phyloP scores from a whole-genome alignment of 2,329 filamentous ascomycete genomes.

The Lachnellula arida region DNA sequence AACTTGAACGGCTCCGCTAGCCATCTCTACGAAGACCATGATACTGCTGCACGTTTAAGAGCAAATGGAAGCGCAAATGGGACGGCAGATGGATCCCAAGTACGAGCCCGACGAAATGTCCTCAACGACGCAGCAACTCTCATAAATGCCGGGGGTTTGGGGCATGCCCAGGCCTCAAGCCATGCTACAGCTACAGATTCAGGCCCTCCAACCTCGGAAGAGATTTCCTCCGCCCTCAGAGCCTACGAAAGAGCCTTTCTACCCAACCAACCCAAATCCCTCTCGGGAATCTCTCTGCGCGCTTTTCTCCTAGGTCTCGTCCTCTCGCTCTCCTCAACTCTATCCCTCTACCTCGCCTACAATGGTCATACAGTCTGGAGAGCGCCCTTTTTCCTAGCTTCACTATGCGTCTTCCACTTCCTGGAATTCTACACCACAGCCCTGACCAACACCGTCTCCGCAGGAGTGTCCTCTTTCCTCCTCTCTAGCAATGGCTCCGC shows the following conservation, averaged over 20 bases:
- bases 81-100: too few species aligned
- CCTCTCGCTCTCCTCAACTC: conserved; percentile 18
- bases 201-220: conserved; percentile 4
- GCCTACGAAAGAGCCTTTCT: conserved; percentile 27
- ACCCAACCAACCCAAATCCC: conserved; percentile 29
- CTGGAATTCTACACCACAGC: conserved; percentile 94
- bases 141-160: not conserved
- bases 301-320: conserved; percentile 31
- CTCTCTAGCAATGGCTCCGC: conserved; percentile 77
- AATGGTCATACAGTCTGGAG: conserved; percentile 46
- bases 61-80: not conserved
- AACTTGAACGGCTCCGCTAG: not conserved
- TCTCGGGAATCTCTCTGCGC: conserved; percentile 35
- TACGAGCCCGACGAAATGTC: conserved; percentile 7
- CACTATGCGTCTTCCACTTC: conserved; percentile 83
- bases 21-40: not conserved
- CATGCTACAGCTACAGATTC: not conserved
- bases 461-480: conserved; percentile 72
- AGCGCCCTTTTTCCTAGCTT: conserved; percentile 59
- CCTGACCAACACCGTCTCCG: conserved; percentile 70
- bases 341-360: conserved; percentile 23
- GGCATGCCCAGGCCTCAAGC: not conserved
- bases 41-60: not conserved
- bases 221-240: conserved; percentile 21
- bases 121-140: not conserved